Conservation (phyloP, 2,329 filamentous ascomycete genomes). For the Esteya vermicola region DNA sequence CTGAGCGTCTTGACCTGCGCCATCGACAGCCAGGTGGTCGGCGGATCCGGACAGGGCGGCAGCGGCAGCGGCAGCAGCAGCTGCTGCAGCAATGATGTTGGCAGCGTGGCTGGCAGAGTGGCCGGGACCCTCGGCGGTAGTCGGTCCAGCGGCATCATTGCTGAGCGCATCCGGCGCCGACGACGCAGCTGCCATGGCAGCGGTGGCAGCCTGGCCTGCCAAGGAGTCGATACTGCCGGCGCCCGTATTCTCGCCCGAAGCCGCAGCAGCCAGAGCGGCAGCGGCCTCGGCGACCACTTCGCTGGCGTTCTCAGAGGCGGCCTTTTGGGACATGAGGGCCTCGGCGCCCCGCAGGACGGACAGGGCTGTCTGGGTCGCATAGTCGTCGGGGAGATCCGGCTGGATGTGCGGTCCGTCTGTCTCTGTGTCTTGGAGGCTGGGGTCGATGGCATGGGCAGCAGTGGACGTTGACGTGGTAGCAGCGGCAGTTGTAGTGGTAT, state of each 20-base stretch:
- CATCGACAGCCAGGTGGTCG: slow-evolving; percentile 11
- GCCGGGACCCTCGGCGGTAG: too few relatives aligned
- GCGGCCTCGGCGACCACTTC: slow-evolving; percentile 11
- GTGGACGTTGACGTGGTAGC: background rate
- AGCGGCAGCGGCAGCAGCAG: slow-evolving; percentile 4
- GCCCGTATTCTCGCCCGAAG: slow-evolving; percentile 21
- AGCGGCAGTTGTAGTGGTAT: background rate
- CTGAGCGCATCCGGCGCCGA: too few relatives aligned
- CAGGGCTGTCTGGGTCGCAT: slow-evolving; percentile 37
- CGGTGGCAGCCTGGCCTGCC: too few relatives aligned
- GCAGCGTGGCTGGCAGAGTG: too few relatives aligned
- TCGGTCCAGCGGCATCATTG: too few relatives aligned
- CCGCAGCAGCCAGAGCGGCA: slow-evolving; percentile 28
- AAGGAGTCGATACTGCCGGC: too few relatives aligned
- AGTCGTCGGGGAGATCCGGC: slow-evolving; percentile 33
- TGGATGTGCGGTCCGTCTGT: too few relatives aligned
- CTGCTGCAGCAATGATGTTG: slow-evolving; percentile 14
- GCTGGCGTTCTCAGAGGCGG: slow-evolving; percentile 32
- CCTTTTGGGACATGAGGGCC: slow-evolving; percentile 6
- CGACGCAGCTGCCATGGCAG: too few relatives aligned
- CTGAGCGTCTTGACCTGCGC: background rate
- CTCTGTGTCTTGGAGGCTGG: too few relatives aligned
- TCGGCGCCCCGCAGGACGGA: slow-evolving; percentile 9
- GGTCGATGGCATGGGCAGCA: too few relatives aligned
- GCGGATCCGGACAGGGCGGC: slow-evolving; percentile 19